Base-by-base conservation (phyloP, 441 rosid genomes). In the Omphalea diandra region DNA sequence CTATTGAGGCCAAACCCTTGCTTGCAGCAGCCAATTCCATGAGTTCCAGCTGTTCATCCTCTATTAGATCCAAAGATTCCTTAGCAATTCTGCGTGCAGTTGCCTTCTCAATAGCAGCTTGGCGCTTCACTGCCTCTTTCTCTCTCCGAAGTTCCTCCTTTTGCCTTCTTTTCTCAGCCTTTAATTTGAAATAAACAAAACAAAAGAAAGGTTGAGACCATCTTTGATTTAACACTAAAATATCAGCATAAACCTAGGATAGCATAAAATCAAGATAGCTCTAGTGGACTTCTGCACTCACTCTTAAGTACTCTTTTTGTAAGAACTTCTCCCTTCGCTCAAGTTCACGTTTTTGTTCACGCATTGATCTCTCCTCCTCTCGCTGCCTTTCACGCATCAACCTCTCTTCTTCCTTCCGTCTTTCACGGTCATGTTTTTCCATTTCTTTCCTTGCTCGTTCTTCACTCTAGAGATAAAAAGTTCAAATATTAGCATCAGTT, bases 61-160 rank as follows among this genome's bases (percentile, higher is more conserved):
- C 99, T 61, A 94, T 83, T 70, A 96, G 98, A 84, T 90, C 98
- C 94, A 91, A 88, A 54, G 99, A 88, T 81, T 96, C 99, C 82
- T 90, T 96, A 56, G 98, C 99, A 81, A 93, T 90, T 81, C 83
- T 90, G 67, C 98, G 94, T 63, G 99, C 98, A 83, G 93, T 88
- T 66, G 99, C 98, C 80, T 88, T 96, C 89, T 91, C 98, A 76
- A 87, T 77, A 58, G 98, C 99, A 85, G 88, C 80, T 84, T 86
- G 94, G 65, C 87, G 92, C 79, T 86, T 91, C 64, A 86, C 88
- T 61, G 83, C 97, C 69, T 93, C 98, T 83, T 68, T 90, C 84
- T 90, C 94, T 57, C 82, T 86, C 41, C 96, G 96, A 75, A 80
- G 82, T 82, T 96, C 98, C 73, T 96, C 99, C 74, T 88, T 96